Base-by-base conservation (phyloP, 2,329 filamentous ascomycete species). In the Teratosphaeria destructans region DNA sequence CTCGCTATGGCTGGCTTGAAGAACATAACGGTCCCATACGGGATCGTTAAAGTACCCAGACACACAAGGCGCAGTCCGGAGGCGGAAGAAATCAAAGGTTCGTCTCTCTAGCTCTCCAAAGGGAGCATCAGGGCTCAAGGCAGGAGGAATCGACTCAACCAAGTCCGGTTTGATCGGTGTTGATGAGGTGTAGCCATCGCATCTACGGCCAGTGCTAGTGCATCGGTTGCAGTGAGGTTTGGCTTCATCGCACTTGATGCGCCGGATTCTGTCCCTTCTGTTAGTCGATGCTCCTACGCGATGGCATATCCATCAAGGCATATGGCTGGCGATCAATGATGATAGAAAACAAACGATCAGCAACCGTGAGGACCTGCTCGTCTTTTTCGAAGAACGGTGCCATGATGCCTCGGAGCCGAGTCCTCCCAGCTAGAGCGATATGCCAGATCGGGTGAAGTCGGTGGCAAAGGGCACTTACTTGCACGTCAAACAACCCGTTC, bases 211-310 rank as follows among this genome's bases (percentile, higher is more conserved):
- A 11, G 64, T 65, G 59, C 78, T 80, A 37, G 75, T 76, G 65
- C 82, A 84, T 59, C 80, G 77, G 39, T 76, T 69, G 63, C 82
- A 85, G 47, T 69, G 72, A 1, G 81, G 81, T 59, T 79, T 82
- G 23, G 70, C 72, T 70, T 84, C 81, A 62, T 64, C 62, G 55
- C 62, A 64, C 43, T 61, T 62, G 16, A 63, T 26, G 1, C 59
- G 52, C 10, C 60, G 57, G n/a, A 62, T 62, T 47, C 43, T 49
- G 16, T 10, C 6, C n/a, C 6, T 10, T 49, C 19, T 23, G 43
- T 49, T n/a, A 49, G 16, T 23, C 14, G 6, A 49, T 49, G 11
- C 11, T 39, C 14, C 35, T 39, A 39, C 14, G 16, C 37, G 37
- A 12, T 39, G 16, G 8, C 29, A 29, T 4, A 29, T 39, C 16